A percentile compares a stretch with the other conserved stretches of the same genome.
Evolutionary conservation across 805 yeast genomes (phyloP).

Genomic region (Metschnikowia colocasiae): DNA sequence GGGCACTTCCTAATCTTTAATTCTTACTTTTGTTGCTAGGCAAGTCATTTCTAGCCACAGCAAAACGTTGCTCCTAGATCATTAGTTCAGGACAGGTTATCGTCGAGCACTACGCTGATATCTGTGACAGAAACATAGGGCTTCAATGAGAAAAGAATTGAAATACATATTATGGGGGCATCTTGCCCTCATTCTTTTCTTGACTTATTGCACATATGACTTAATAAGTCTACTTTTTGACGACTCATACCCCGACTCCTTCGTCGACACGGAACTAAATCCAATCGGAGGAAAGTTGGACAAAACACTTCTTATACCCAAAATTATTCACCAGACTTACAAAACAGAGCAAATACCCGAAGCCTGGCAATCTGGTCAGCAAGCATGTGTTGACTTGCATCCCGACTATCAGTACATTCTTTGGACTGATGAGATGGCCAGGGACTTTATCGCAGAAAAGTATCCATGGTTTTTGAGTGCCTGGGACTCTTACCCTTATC

Average conservation of each 20-base stretch:
- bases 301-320: slow-evolving; percentile 66
- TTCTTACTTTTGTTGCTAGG: background rate
- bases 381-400: slow-evolving; percentile 70
- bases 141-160: slow-evolving; percentile 59
- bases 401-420: slow-evolving; percentile 84
- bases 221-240: slow-evolving; percentile 71
- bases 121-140: background rate
- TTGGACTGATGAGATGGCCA: slow-evolving; percentile 86
- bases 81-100: background rate
- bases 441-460: slow-evolving; percentile 71
- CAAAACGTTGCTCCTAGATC: background rate
- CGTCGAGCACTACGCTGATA: background rate
- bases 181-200: slow-evolving; percentile 46
- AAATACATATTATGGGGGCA: slow-evolving; percentile 61
- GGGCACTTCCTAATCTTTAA: background rate
- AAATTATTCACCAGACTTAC: slow-evolving; percentile 91
- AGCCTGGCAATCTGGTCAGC: slow-evolving; percentile 75
- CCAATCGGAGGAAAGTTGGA: slow-evolving; percentile 44
- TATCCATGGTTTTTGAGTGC: slow-evolving; percentile 84
- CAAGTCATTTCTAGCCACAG: background rate
- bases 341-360: slow-evolving; percentile 76
- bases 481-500: slow-evolving; percentile 73
- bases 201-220: slow-evolving; percentile 66
- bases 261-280: slow-evolving; percentile 59
- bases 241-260: slow-evolving; percentile 62